phyloP scores from a whole-genome alignment of 768 basidiomycete genomes.

The Leccinum imitatum region DNA sequence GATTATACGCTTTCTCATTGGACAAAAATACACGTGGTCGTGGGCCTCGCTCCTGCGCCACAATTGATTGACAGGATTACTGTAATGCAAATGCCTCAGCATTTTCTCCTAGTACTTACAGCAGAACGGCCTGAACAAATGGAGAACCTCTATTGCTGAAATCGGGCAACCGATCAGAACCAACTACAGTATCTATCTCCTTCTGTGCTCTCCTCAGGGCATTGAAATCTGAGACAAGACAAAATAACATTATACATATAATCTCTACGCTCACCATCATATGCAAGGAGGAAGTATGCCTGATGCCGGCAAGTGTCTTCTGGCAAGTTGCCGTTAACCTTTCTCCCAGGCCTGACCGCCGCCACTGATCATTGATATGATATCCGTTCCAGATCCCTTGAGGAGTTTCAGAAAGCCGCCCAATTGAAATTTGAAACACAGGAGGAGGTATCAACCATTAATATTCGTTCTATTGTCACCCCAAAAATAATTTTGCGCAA shows the following conservation, averaged over 20 bases:
- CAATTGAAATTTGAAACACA: not conserved
- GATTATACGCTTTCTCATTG: too few species aligned
- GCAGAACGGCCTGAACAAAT: slow-evolving; percentile 25
- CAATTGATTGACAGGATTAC: too few species aligned
- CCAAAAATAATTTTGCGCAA: slow-evolving; percentile 16
- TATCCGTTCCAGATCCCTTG: slow-evolving; percentile 15
- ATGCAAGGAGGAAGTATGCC: slow-evolving; percentile 22
- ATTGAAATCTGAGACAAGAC: slow-evolving; percentile 4
- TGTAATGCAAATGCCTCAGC: too few species aligned
- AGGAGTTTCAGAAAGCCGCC: not conserved
- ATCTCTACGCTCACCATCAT: slow-evolving; percentile 12
- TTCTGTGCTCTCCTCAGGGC: slow-evolving; percentile 21
- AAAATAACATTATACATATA: not conserved
- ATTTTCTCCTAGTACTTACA: slow-evolving; percentile 5
- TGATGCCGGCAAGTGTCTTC: slow-evolving; percentile 19
- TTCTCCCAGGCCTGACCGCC: slow-evolving; percentile 14
- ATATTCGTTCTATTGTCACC: slow-evolving; percentile 16
- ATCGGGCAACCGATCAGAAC: slow-evolving; percentile 12
- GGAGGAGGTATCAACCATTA: slow-evolving; percentile 14
- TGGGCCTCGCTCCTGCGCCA: too few species aligned
- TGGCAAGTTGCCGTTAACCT: slow-evolving; percentile 15
- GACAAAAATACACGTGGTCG: too few species aligned
- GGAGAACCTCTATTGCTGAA: slow-evolving; percentile 25
- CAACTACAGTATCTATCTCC: slow-evolving; percentile 26
- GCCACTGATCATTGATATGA: slow-evolving; percentile 21